Evolutionary conservation across 345 rosid species (phyloP), one percentile per base, ranked within the genome.

Genomic region (Populus alba): DNA sequence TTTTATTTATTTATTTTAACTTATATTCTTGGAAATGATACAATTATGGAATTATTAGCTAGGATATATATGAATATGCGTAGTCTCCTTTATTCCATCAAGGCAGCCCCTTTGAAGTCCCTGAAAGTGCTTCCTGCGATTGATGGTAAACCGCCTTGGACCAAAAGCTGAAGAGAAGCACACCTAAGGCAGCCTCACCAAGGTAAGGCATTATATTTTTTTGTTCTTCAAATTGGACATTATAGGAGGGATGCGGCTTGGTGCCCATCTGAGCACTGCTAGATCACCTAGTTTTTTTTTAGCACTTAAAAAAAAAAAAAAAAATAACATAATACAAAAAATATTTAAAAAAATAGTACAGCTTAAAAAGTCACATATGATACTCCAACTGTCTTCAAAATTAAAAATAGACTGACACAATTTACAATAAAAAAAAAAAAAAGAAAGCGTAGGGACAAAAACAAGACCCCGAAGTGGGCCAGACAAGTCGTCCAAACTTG

Each of bases 401-500:
- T 33, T 33, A 33, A 33, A 33, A 33, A 33, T 33, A 33, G 0
- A 4, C 0, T 33, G 0, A 4, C 37, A 33, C 1, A 33, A 33
- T 4, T 33, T 33, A 4, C 1, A 33, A 33, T 33, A 4, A 33
- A 33, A 33, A 4, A 4, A 4, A 4, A 33, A 0, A 4, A 4
- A 6, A 4, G 0, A 33, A 0, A 31, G 33, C 2, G 1, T 0
- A 4, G 1, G 0, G 0, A 27, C 27, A 27, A 27, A 27, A 27
- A 27, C 27, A 27, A 27, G 27, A 27, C 1, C 27, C 27, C 1
- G 33, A 4, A 31, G 33, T 3, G 4, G 2, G 4, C 0, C 4
- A 31, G 3, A 31, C 4, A 31, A 31, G 0, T 3, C 0, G 4
- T 31, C 33, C 4, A 31, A 31, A 31, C 4, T 3, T 31, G 0